Base-by-base conservation (phyloP, 306 rosid genomes). In the Cucurbita moschata region DNA sequence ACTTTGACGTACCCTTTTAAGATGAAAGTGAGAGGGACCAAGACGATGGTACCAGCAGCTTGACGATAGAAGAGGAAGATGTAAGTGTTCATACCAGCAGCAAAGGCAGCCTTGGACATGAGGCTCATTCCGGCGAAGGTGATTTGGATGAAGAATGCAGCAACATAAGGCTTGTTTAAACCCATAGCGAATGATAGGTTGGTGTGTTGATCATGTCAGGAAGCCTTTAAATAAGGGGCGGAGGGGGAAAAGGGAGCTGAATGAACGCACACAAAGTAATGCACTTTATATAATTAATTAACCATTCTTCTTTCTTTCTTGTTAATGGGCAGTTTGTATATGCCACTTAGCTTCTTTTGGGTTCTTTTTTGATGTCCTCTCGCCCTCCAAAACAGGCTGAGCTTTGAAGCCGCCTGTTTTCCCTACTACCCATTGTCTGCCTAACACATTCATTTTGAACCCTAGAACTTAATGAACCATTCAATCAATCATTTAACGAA, bases 41-140 rank as follows among this genome's bases (percentile, higher is more conserved):
- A 14, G 35, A 74, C 6, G 6, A 74, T 0, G 23, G 47, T 59
- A 2, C 77, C 77, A 8, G 64, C 64, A 4, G 70, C 57, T 44
- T 74, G 77, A n/a, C 77, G 62, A 11, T 74, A 74, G 35, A 74
- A 74, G 47, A 74, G 67, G 26, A 74, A 74, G 46, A 74, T 53
- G 14, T 54, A 74, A 14, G 77, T 58, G 30, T 37, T 74, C 77
- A 74, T 74, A 40, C 92, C 92, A 0, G 30, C 71, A 14, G 86
- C 85, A 12, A 89, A 79, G 30, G 69, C 92, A 0, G 96, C 86
- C 71, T 87, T 89, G 4, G 88, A 77, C 59, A 89, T 61, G 76
- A 87, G 74, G 52, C 80, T 79, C 82, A 85, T 72, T 11, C 88
- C 88, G 0, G 92, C 68, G 69, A 65, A 87, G 65, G 84, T 83